Base-by-base conservation (phyloP, 345 rosid genomes). In the Syzygium oleosum region DNA sequence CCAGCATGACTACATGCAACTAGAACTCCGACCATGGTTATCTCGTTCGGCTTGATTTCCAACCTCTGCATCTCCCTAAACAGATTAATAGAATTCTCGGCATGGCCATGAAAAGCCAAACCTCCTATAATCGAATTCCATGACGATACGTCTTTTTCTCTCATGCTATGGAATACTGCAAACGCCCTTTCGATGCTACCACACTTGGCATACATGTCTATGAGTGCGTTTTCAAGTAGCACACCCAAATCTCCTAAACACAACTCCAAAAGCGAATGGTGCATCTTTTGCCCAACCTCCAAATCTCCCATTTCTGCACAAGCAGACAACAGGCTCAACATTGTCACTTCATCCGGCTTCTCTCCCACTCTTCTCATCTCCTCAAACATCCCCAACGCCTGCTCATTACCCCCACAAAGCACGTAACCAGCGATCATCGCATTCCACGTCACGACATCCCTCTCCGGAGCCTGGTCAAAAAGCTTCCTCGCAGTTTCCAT, bases 1-100 rank as follows among this genome's bases (percentile, higher is more conserved):
- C 95, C 95, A 15, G 92, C 91, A 90, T 93, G 95, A 88, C 95
- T 93, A 80, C 94, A 93, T 65, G 95, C 94, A 87, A 91, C 90
- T 51, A 93, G 87, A 85, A 93, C 88, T 23, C 90, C 90, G 9
- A 91, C 88, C 80, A 93, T 86, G 49, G 91, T 89, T 41, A 92
- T 89, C 85, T 88, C 90, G 49, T 92, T 92, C 29, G 93, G 93
- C 86, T 87, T 88, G 73, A 90, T 86, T 63, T 89, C 88, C 51
- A 86, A 86, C 87, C 87, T 85, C 86, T 89, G 93, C 94, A 93
- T 93, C 84, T 92, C 89, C 83, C 86, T 90, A 53, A 93, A 93
- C 83, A 93, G 87, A 78, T 80, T 53, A 12, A 92, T 87, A 3
- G 92, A 92, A 89, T 91, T 91, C 63, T 89, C 85, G 34, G 92